phyloP scores from a whole-genome alignment of 257 asterid genomes.

The Solanum raphanifolium region DNA sequence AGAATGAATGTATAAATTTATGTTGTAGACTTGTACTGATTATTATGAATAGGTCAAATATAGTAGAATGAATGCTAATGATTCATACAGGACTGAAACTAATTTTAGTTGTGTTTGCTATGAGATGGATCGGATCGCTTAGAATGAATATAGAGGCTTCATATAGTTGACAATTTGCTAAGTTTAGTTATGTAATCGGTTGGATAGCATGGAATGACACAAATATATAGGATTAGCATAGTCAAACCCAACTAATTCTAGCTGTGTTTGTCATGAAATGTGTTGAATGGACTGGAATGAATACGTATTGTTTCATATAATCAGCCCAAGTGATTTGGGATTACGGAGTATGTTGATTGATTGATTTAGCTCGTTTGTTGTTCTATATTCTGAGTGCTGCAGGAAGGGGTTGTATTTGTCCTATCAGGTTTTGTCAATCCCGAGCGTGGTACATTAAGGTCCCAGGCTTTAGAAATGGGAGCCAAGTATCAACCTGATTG shows the following conservation, averaged over 20 bases:
- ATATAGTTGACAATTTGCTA: background rate
- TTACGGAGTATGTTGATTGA: background rate
- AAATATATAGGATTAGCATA: background rate
- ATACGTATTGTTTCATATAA: background rate
- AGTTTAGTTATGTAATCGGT: background rate
- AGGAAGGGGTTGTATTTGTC: constrained; percentile 84
- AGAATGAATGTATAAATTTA: background rate
- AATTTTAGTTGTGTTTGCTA: background rate
- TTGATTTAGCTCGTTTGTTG: background rate
- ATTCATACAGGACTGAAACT: background rate
- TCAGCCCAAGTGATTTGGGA: background rate
- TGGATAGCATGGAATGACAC: background rate
- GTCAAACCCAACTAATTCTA: background rate
- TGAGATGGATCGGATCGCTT: background rate
- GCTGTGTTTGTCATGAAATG: background rate
- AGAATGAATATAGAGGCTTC: background rate
- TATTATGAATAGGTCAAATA: background rate
- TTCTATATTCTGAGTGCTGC: constrained; percentile 3
- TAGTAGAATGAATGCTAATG: background rate
- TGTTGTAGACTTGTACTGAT: background rate
- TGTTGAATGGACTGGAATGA: background rate
- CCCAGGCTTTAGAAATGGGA: constrained; percentile 92
- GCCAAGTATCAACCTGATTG: constrained; percentile 89
- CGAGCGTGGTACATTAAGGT: constrained; percentile 66
- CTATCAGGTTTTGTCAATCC: constrained; percentile 96